These are phyloP conservation scores for Novymonas esmeraldas DNA, from an alignment of 208 protist genomes.

Conservation along the genomic window DNA sequence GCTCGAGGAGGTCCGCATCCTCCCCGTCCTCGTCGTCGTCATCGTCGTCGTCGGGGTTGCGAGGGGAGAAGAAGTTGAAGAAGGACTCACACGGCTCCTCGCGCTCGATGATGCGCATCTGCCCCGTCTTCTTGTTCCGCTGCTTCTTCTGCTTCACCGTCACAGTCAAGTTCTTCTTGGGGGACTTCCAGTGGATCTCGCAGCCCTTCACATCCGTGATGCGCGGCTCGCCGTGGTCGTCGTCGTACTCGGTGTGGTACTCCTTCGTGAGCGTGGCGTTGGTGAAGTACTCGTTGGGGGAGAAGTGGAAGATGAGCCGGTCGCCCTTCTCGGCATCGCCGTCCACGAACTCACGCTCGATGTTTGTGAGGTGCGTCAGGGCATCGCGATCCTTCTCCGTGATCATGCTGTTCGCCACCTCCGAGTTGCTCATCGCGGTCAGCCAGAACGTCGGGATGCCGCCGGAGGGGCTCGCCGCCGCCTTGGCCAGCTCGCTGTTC, in stretches of 20 bases:
- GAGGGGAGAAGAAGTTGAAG: conserved; percentile 94
- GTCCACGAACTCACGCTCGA: conserved; percentile 53
- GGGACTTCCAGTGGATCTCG: conserved; percentile 82
- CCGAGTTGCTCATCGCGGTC: conserved; percentile 60
- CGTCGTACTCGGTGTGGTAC: conserved; percentile 81
- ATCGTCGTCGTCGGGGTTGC: conserved; percentile 30
- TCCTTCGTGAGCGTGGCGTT: conserved; percentile 90
- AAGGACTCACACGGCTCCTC: conserved; percentile 89
- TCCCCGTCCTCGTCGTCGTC: conserved; percentile 70
- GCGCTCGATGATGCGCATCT: conserved; percentile 79
- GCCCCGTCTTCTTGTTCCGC: conserved; percentile 84
- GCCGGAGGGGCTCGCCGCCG: conserved; percentile 46
- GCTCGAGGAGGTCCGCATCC: conserved; percentile 56
- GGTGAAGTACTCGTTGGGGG: conserved; percentile 91
- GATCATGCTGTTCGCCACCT: conserved; percentile 58
- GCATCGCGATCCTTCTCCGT: conserved; percentile 65
- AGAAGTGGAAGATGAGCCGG: conserved; percentile 85
- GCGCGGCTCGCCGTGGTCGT: conserved; percentile 71
- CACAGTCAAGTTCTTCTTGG: conserved; percentile 84
- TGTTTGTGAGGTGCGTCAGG: conserved; percentile 60
- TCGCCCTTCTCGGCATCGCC: conserved; percentile 70
- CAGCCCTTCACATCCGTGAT: conserved; percentile 74
- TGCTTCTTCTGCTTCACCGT: conserved; percentile 91
- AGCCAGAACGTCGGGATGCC: conserved; percentile 93
- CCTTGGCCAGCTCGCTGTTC: conserved; percentile 31